Percentiles rank a stretch among this genome's conserved stretches.
These are phyloP conservation scores for Ceratobasidium theobromae DNA, from an alignment of 1,284 basidiomycete genomes.

Conservation along the genomic window DNA sequence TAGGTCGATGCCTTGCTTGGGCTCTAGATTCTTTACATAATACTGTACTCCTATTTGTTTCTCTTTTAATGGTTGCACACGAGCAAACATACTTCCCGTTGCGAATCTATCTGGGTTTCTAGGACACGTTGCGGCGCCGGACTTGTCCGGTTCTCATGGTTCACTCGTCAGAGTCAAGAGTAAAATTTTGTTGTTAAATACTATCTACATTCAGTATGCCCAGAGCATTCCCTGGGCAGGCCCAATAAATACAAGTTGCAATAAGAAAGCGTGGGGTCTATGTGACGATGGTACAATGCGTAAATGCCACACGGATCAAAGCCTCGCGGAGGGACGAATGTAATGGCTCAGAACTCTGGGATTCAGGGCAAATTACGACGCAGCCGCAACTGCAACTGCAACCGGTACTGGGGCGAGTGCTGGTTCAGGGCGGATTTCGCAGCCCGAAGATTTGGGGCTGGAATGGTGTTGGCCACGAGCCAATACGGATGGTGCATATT, in stretches of 20 bases:
- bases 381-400: too few relatives aligned
- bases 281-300: neutral
- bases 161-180: too few relatives aligned
- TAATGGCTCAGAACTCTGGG: too few relatives aligned
- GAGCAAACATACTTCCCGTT: too few relatives aligned
- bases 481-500: slow-evolving; percentile 11
- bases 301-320: neutral
- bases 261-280: neutral
- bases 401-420: slow-evolving; percentile 2
- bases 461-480: neutral
- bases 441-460: neutral
- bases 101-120: too few relatives aligned
- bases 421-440: slow-evolving; percentile 22
- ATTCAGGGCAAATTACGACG: too few relatives aligned
- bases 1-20: too few relatives aligned
- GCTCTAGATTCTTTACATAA: neutral
- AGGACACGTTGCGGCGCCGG: too few relatives aligned
- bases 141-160: too few relatives aligned
- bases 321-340: neutral
- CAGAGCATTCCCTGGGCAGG: neutral
- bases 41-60: too few relatives aligned
- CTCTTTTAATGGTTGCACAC: too few relatives aligned
- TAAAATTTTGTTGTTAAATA: neutral
- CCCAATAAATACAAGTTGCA: neutral
- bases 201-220: neutral